Base-by-base conservation (phyloP, 2,329 filamentous ascomycete species). In the Tolypocladium pustulatum region DNA sequence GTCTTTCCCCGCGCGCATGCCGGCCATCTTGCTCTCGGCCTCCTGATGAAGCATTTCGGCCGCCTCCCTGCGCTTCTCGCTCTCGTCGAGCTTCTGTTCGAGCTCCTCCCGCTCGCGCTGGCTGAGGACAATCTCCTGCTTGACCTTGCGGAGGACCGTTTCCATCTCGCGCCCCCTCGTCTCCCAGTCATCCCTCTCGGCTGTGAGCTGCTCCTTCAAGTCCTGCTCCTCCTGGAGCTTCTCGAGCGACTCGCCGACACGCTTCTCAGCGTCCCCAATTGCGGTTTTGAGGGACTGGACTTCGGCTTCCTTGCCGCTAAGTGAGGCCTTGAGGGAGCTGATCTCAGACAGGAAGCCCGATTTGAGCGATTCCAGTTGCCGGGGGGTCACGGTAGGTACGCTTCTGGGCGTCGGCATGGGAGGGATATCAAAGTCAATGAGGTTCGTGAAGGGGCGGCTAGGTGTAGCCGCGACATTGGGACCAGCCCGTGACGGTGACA, bases 231-330 rank as follows among this genome's bases (percentile, higher is more conserved):
- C 91, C 54, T 92, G 86, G 49, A 96, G 78, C 65, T 88, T 82
- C 75, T 97, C 91, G 73, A 91, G 81, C 56, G 88, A 89, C 74
- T 94, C 88, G 36, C 91, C 93, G 25, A 95, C 92, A 27, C 93
- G 87, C 69, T 91, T 89, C 76, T 99, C 94, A 0, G 94, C 93
- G 73, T 97, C 92, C 7, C 84, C 85, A 36, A 97, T 85, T 0
- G 94, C 91, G 51, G 88, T 85, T 71, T 96, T 96, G 60, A 97
- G 81, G 38, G 89, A 93, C 56, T 86, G 81, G 40, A 94, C 90
- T 71, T 97, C 92, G 7, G 93, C 93, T 70, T 97, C 93, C 68
- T 94, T 95, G 55, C 94, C 94, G 66, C 87, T 92, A 12, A 99
- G 79, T 12, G 90, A 93, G 3, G 94, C 94, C 68, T 90, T 94